Conservation (phyloP, 2,329 filamentous ascomycete species). For the Pseudogymnoascus sp. region DNA sequence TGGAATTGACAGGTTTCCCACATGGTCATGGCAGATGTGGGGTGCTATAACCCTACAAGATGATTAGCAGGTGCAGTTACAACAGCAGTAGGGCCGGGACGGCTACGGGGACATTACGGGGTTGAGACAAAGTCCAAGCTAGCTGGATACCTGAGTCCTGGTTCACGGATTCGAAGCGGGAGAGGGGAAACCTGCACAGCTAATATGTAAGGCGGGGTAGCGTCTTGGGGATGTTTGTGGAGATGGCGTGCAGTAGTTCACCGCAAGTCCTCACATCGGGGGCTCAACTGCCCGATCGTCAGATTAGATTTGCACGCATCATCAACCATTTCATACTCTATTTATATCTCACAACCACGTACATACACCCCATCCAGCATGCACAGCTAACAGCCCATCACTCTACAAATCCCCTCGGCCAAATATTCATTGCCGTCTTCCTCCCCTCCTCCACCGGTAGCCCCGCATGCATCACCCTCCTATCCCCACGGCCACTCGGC, state of each 20-base stretch:
- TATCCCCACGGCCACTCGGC: conserved; percentile 34
- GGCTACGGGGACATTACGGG: background rate
- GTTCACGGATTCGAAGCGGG: background rate
- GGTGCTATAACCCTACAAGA: background rate
- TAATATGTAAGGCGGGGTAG: background rate
- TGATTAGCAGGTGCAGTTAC: background rate
- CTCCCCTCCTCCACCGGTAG: conserved; percentile 32
- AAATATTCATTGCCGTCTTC: conserved; percentile 42
- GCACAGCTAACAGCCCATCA: background rate
- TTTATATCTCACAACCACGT: background rate
- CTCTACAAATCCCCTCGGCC: conserved; percentile 24
- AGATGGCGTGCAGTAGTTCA: background rate
- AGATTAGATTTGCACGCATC: background rate
- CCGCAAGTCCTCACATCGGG: background rate
- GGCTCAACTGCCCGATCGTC: background rate
- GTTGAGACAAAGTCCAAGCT: background rate
- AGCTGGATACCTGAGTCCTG: background rate
- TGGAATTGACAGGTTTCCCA: background rate
- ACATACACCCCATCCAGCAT: background rate
- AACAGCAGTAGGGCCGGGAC: background rate
- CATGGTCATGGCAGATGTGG: background rate
- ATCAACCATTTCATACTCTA: background rate
- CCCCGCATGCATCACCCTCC: conserved; percentile 35
- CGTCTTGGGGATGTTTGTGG: background rate
- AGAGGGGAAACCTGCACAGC: background rate